phyloP scores from a whole-genome alignment of 164 flowering plant species.

The Magnolia sinica region DNA sequence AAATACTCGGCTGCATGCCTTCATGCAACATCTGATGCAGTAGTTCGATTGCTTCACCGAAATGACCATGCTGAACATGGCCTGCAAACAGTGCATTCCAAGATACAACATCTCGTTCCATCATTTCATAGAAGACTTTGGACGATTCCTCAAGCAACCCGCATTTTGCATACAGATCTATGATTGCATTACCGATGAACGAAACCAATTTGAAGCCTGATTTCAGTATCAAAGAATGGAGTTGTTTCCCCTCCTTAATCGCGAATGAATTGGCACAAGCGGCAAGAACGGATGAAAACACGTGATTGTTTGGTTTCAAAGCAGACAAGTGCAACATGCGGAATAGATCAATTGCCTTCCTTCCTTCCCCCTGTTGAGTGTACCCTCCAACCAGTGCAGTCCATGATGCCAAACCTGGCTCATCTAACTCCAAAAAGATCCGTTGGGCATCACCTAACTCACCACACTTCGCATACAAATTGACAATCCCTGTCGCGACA shows the following conservation, averaged over 20 bases:
- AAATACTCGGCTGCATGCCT: slow-evolving; percentile 24
- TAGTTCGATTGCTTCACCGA: slow-evolving; percentile 23
- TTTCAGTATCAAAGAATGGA: slow-evolving; percentile 31
- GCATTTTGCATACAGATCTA: slow-evolving; percentile 39
- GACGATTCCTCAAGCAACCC: slow-evolving; percentile 25
- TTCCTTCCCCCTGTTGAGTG: slow-evolving; percentile 27
- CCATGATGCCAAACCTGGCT: slow-evolving; percentile 34
- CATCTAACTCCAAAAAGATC: slow-evolving; percentile 26
- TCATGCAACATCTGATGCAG: slow-evolving; percentile 24
- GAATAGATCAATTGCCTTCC: slow-evolving; percentile 35
- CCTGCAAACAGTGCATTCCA: slow-evolving; percentile 42
- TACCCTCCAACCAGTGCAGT: slow-evolving; percentile 42
- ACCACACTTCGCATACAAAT: slow-evolving; percentile 40
- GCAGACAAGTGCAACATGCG: slow-evolving; percentile 27
- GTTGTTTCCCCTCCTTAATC: slow-evolving; percentile 34
- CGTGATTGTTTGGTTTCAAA: slow-evolving; percentile 31
- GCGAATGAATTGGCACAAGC: slow-evolving; percentile 25
- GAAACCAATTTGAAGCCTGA: slow-evolving; percentile 18
- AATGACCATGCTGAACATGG: slow-evolving; percentile 20
- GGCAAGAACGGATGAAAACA: slow-evolving; percentile 36
- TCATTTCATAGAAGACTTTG: slow-evolving; percentile 29
- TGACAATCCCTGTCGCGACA: slow-evolving; percentile 30
- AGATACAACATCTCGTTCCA: slow-evolving; percentile 27
- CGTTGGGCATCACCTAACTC: slow-evolving; percentile 22
- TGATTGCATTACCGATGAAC: slow-evolving; percentile 33